Evolutionary conservation across 2,329 filamentous ascomycete genomes (phyloP), one percentile per base, ranked within the genome.

Genomic region (Xylaria sp.): DNA sequence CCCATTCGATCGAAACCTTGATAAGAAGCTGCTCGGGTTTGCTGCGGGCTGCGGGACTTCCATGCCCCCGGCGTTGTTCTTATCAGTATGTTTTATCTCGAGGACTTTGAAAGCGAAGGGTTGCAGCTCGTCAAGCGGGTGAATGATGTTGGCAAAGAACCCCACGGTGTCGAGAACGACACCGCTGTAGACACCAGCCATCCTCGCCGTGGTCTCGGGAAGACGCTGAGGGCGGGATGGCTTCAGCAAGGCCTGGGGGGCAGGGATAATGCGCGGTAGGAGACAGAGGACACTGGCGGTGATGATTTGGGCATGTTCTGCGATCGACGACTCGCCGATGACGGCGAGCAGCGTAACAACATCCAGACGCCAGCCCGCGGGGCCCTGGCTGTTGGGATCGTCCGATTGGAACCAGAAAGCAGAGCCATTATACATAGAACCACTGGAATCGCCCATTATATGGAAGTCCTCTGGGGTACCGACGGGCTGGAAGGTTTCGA

Each of bases 291-390:
- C 81, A 10, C 85, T 87, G n/a, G 87, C 83, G 1, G 86, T 89
- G 68, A 89, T 83, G 57, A 85, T 81, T 74, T 89, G 87, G 1
- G 84, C 79, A 73, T 89, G 86, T 66, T 86, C 84, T 49, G 84
- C 81, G 67, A 89, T 87, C 20, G 85, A 84, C 2, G 82, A 84
- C 77, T 89, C 87, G 74, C 87, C 87, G 63, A 89, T 86, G 72
- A 90, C 85, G 66, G 87, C 87, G 59, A 90, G 83, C 33, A 90
- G 83, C 39, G 86, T 87, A 65, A 90, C 86, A 51, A 89, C 86
- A 72, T 89, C 87, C 51, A 89, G 81, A 31, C 83, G 82, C 86
- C 86, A 89, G 66, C 81, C 82, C 45, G 70, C 59, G 4, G 77
- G 76, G 25, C 76, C 76, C 36, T 74, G 63, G 51, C 78, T 79